Conservation (phyloP, 306 rosid genomes). For the cucumber (Cucumis sativus) region Cucumber_9930_V3 NC_026657.2:7914001-7914500, state of each 20-base stretch:
- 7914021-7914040: slow-evolving; percentile 55
- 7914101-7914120: slow-evolving; percentile 48
- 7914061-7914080: slow-evolving; percentile 27
- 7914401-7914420: slow-evolving; percentile 89
- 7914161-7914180: slow-evolving; percentile 75
- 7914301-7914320: slow-evolving; percentile 70
- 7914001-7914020: slow-evolving; percentile 68
- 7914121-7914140: slow-evolving; percentile 43
- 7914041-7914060: slow-evolving; percentile 43
- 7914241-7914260: slow-evolving; percentile 20
- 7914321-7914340: slow-evolving; percentile 65
- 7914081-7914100: slow-evolving; percentile 72
- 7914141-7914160: slow-evolving; percentile 40
- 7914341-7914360: slow-evolving; percentile 58
- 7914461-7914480: slow-evolving; percentile 25
- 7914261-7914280: slow-evolving; percentile 30
- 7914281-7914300: slow-evolving; percentile 51
- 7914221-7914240: slow-evolving; percentile 35
- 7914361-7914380: slow-evolving; percentile 41
- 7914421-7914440: slow-evolving; percentile 74
- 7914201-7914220: slow-evolving; percentile 32
- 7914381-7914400: slow-evolving; percentile 51
- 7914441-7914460: slow-evolving; percentile 44
- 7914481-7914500: background rate
- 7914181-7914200: slow-evolving; percentile 20